Base-by-base conservation (phyloP, 306 rosid species). In the Begonia fuchsioides region DNA sequence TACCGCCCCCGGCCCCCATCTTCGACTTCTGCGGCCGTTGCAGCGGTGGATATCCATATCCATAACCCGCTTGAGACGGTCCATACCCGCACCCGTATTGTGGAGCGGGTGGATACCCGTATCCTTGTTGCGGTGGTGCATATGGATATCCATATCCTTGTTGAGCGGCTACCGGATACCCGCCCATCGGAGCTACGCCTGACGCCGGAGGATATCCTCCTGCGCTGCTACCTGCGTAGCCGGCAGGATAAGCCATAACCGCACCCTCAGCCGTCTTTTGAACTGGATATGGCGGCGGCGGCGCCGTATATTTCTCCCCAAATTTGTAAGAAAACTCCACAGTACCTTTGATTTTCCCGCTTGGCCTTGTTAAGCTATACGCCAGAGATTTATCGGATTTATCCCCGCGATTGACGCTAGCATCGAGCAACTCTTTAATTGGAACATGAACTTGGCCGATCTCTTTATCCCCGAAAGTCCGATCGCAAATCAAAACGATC, bases 261-360 rank as follows among this genome's bases (percentile, higher is more conserved):
- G 76, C 68, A 26, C 57, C 64, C 2, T 15, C 39, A 20, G 12
- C 20, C 50, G 10, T 60, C 53, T 52, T 49, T 49, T 13, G 48
- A 20, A 43, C 12, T 32, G 54, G 52, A 8, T 9, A 44, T 9
- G 17, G 49, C 13, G 58, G 62, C 13, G 48, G 38, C 9, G 64
- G 49, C 12, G 67, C 67, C 18, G 71, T 41, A 53, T 66, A 63
- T 47, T 77, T 77, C 16, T 67, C 69, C 1, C 84, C 80, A 6
- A 77, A 69, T 20, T 66, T 66, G 61, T 62, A 69, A n/a, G 62
- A 47, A 48, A 77, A 59, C 15, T 65, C 65, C 32, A 73, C 32
- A 5, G 56, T 43, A 1, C 84, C 84, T 7, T 63, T 66, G 32
- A 49, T 8, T 26, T 57, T 77, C 1, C 80, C 77, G 16, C 43